Base-by-base conservation (phyloP, 169 alveolate genomes). In the Ichthyophthirius multifiliis region DNA sequence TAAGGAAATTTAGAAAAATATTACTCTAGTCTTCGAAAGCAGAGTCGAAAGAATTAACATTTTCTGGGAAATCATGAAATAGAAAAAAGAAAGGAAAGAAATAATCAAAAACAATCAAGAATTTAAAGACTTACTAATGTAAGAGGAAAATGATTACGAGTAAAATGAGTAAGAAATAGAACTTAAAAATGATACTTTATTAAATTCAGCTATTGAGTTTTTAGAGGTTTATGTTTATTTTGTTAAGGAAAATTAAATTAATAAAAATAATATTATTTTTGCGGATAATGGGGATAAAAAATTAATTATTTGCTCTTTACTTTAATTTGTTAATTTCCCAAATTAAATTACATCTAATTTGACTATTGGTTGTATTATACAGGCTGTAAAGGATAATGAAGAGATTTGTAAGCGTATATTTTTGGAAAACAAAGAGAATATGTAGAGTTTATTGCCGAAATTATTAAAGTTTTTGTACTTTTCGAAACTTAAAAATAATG, bases 21-120 rank as follows among this genome's bases (percentile, higher is more conserved):
- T n/a, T n/a, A n/a, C n/a, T 5, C 16, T 27, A 55, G 31, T 55
- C 0, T 55, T 55, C 31, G 71, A 55, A 13, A 55, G 71, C 16
- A 55, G 71, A 27, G 71, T 27, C 13, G 71, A 55, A 9, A 55
- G 71, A 55, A 55, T 55, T 34, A 55, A 55, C 15, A 55, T 55
- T 39, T 55, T 55, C 13, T 55, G 71, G 71, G 71, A 55, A 55
- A 55, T 55, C 31, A 55, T 55, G 3, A 55, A 55, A 23, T 27
- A 55, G 31, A 55, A 55, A 39, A 55, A 27, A 55, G 71, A 55
- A 55, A 55, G 31, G 71, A 55, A 55, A 23, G 71, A 55, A 23
- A 39, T 39, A 6, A 34, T 55, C 18, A 55, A 55, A 39, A n/a
- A n/a, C n/a, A 55, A 55, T 55, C 31, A 34, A 20, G 71, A 55